Base-by-base conservation (phyloP, 2,329 filamentous ascomycete genomes). In the Pseudocercospora musae region DNA sequence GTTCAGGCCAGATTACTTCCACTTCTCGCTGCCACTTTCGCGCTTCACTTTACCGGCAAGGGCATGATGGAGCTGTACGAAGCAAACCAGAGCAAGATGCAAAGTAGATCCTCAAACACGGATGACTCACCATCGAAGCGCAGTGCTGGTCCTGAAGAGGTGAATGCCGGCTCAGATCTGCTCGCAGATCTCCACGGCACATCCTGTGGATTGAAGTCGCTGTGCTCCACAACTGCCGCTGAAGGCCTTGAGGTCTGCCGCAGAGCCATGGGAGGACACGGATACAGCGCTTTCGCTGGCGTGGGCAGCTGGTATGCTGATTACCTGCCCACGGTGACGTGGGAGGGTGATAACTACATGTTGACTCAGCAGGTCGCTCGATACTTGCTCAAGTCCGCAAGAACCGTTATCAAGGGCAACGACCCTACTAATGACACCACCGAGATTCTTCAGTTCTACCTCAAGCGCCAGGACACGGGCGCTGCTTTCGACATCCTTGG, bases 281-380 rank as follows among this genome's bases (percentile, higher is more conserved):
- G 89, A 52, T 92, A 91, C 79, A 87, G 83, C 59, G 86, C 83
- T 70, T 91, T 91, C 78, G 86, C 86, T 59, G 90, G 90, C n/a
- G 90, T 93, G 68, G 89, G 89, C 1, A 78, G 84, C 18, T 90
- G 85, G 83, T 92, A 91, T 70, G 82, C 89, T 27, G 89, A 92
- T 74, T 91, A 92, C 73, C 81, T 92, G 1, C 89, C 90, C 15
- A 89, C 85, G 0, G 78, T 81, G 3, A 90, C 88, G 9, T 90
- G 87, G 87, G 89, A 92, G 74, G 89, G 89, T 49, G 89, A 91
- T 78, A 91, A 91, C 80, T 92, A 90, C 79, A 91, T 92, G 89
- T 80, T 92, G 62, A 90, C 88, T 9, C 89, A 92, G 75, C 89
- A 92, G 78, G 89, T 92, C 2, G 87, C 88, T 2, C 84, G 89